phyloP scores from a whole-genome alignment of 169 alveolate species.

The Plasmodium billcollinsi region DNA sequence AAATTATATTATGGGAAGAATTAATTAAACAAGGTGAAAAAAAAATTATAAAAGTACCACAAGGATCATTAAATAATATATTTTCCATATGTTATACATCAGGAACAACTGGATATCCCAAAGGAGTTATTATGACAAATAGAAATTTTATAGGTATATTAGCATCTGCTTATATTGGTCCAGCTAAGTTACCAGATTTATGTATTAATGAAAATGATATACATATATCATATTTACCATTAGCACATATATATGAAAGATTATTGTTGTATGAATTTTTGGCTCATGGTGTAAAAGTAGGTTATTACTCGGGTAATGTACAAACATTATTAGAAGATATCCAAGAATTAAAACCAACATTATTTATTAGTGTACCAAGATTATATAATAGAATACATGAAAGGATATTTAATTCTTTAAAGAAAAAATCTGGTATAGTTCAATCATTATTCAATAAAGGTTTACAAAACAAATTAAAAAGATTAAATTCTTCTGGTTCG shows the following conservation, averaged over 20 bases:
- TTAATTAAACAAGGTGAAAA: slow-evolving; percentile 77
- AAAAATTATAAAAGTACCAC: slow-evolving; percentile 76
- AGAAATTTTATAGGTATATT: slow-evolving; percentile 56
- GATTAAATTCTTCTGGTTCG: slow-evolving; percentile 75
- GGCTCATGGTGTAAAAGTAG: slow-evolving; percentile 87
- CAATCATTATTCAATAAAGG: slow-evolving; percentile 88
- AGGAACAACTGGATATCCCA: slow-evolving; percentile 98
- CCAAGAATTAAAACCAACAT: slow-evolving; percentile 93
- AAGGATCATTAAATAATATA: slow-evolving; percentile 86
- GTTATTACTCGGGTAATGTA: slow-evolving; percentile 94
- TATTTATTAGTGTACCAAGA: slow-evolving; percentile 97
- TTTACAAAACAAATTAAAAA: slow-evolving; percentile 71
- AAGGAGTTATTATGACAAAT: slow-evolving; percentile 96
- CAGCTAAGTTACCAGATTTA: slow-evolving; percentile 28
- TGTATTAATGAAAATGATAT: slow-evolving; percentile 82
- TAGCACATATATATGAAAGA: slow-evolving; percentile 97
- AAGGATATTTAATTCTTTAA: slow-evolving; percentile 86
- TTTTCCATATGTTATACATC: slow-evolving; percentile 96
- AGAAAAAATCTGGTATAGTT: slow-evolving; percentile 79
- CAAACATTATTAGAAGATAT: slow-evolving; percentile 93
- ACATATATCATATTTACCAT: slow-evolving; percentile 95
- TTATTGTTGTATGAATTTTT: slow-evolving; percentile 81
- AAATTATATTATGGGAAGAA: slow-evolving; percentile 80
- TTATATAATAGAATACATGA: slow-evolving; percentile 93
- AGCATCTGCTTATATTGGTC: slow-evolving; percentile 11